phyloP scores from a whole-genome alignment of 495 filamentous ascomycete genomes.

The Glarea lozoyensis region DNA sequence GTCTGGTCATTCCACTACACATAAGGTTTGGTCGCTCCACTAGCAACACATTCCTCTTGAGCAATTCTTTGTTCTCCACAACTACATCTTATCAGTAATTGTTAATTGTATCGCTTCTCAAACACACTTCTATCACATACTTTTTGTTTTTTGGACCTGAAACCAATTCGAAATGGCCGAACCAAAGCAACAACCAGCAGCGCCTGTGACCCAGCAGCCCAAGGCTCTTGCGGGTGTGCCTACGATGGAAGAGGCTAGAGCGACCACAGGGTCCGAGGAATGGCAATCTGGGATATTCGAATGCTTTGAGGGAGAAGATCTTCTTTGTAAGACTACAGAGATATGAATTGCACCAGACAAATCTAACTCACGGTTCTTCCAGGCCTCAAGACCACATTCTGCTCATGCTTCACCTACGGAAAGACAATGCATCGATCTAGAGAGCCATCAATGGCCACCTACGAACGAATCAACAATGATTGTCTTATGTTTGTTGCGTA shows the following conservation, averaged over 20 bases:
- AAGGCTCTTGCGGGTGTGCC: conserved; percentile 1
- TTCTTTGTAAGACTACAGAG: no score
- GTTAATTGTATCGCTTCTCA: background rate
- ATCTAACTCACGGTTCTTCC: conserved; percentile 12
- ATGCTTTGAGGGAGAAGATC: conserved; percentile 26
- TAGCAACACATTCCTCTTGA: background rate
- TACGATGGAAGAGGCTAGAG: conserved; percentile 5
- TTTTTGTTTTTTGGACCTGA: no score
- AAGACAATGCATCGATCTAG: conserved; percentile 37
- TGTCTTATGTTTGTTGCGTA: conserved; percentile 24
- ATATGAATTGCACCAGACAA: background rate
- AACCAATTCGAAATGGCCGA: no score
- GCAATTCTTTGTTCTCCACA: background rate
- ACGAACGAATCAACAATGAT: conserved; percentile 35
- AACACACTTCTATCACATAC: background rate
- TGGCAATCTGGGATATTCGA: conserved; percentile 31
- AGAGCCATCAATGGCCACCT: conserved; percentile 33
- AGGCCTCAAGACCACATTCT: conserved; percentile 35
- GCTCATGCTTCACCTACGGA: conserved; percentile 46
- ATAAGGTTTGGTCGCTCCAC: background rate
- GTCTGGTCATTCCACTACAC: background rate
- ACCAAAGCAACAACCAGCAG: background rate
- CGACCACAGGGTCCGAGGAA: conserved; percentile 17
- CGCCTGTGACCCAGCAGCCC: conserved; percentile 5
- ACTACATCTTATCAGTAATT: background rate